Evolutionary conservation across 176 grass and related monocot species (phyloP), one percentile per base, ranked within the genome.

Genomic region (Microstegium vimineum): DNA sequence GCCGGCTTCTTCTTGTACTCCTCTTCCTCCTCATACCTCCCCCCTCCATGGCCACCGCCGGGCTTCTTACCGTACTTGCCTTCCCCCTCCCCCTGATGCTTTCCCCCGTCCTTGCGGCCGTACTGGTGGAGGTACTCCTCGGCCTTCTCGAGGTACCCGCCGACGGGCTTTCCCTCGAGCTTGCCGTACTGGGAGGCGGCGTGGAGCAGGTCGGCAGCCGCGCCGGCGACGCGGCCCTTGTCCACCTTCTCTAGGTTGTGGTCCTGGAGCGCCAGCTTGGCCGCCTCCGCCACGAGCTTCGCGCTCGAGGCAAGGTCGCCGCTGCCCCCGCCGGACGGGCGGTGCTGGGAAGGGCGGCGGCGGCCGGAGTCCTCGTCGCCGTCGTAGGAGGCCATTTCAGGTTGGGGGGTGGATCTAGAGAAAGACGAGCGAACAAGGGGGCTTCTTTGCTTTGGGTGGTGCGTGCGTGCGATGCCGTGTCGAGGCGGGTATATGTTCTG

Each of bases 111-210:
- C 85, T 80, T 84, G 57, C 66, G 57, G 8, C 83, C 88, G 54
- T 81, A 90, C 16, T 91, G 73, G 73, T 91, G 93, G 90, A 98
- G 93, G 54, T 88, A 98, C 14, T 49, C 87, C 96, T 98, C 96
- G 30, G 96, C 93, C 71, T 98, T 93, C 20, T 83, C 71, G 38
- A 95, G 76, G 85, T 98, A 98, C 28, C 69, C 83, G 45, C 93
- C 90, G 1, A 85, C 72, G 62, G 80, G 84, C 87, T 93, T 91
- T 14, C 94, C 92, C 27, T 98, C 90, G 51, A 98, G 82, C 70
- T 94, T 91, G 2, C 82, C 88, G 66, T 94, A 98, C 74, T 88
- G 81, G 60, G 95, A 92, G 20, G 92, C 90, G 31, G 92, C 86
- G 74, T 91, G 78, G 71, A 98, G 86, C 47, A 98, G 61, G 84